Percentiles rank a stretch among this genome's conserved stretches.
Conservation (phyloP, 139 green algal species). For the Micractinium conductrix region DNA sequence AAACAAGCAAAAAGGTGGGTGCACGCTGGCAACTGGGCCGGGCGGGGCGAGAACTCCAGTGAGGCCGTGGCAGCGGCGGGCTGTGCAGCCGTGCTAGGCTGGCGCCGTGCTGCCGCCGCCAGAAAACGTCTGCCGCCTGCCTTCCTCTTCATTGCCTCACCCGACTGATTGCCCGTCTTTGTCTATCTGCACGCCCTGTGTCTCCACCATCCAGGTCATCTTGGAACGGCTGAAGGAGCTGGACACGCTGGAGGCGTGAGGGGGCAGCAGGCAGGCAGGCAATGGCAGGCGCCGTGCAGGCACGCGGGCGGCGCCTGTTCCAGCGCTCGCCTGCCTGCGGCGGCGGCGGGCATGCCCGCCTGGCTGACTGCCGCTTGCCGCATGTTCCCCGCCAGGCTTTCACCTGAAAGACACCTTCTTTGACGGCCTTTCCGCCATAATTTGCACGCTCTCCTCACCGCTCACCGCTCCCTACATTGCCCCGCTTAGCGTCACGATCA, state of each 20-base stretch:
- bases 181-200: not conserved
- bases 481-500: no score
- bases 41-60: not conserved
- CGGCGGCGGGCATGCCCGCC: no score
- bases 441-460: no score
- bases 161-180: not conserved
- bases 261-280: not conserved
- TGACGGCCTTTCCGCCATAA: no score
- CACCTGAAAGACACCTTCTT: no score
- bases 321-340: no score
- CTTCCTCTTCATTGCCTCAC: not conserved
- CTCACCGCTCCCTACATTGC: no score
- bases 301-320: no score
- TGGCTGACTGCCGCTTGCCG: no score
- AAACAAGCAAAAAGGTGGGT: constrained; percentile 95
- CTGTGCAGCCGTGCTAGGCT: not conserved
- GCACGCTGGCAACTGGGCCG: not conserved
- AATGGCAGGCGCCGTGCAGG: no score
- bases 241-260: constrained; percentile 44
- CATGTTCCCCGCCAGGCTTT: no score
- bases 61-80: no score
- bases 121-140: not conserved
- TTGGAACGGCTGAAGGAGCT: constrained; percentile 87
- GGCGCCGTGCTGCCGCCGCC: not conserved
- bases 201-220: constrained; percentile 73